Evolutionary conservation across 1,284 basidiomycete genomes (phyloP).

Genomic region (Sphaerobolus stellatus): DNA sequence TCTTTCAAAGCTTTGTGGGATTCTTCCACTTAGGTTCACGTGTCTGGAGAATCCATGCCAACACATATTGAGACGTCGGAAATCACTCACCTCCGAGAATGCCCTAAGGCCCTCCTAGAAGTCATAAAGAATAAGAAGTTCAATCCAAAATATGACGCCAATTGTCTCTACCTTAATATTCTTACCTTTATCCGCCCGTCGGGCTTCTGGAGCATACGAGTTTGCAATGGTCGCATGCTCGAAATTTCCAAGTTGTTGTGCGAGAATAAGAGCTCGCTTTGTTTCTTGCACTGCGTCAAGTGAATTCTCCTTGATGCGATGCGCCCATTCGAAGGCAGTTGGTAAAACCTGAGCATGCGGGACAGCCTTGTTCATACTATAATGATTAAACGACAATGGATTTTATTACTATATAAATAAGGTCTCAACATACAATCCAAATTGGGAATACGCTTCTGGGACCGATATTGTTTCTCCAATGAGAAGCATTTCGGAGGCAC

Average conservation of each 20-base stretch:
- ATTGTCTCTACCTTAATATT: conserved; percentile 66
- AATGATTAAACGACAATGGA: too few relatives aligned
- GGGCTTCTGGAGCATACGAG: conserved; percentile 49
- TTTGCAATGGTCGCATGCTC: conserved; percentile 56
- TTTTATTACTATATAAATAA: too few relatives aligned
- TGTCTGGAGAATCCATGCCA: conserved; percentile 47
- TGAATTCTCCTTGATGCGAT: conserved; percentile 63
- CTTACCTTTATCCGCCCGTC: conserved; percentile 58
- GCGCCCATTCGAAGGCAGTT: conserved; percentile 64
- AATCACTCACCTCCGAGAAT: conserved; percentile 42
- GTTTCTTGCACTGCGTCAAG: conserved; percentile 80
- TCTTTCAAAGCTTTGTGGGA: conserved; percentile 60
- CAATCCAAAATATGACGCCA: too few relatives aligned
- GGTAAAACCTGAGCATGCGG: conserved; percentile 54
- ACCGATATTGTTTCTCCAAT: conserved; percentile 69
- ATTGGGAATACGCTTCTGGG: conserved; percentile 63
- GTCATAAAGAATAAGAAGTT: conserved; percentile 13
- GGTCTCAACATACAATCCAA: conserved; percentile 81
- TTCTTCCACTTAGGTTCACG: conserved; percentile 59
- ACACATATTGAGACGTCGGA: neutral
- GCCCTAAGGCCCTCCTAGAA: conserved; percentile 44
- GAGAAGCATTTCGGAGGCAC: conserved; percentile 77
- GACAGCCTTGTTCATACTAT: conserved; percentile 73
- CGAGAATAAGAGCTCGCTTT: conserved; percentile 63
- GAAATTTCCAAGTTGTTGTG: conserved; percentile 50